These are phyloP conservation scores for Circinella umbellata DNA, from an alignment of 371 early-diverging fungal genomes.

Conservation along the genomic window DNA sequence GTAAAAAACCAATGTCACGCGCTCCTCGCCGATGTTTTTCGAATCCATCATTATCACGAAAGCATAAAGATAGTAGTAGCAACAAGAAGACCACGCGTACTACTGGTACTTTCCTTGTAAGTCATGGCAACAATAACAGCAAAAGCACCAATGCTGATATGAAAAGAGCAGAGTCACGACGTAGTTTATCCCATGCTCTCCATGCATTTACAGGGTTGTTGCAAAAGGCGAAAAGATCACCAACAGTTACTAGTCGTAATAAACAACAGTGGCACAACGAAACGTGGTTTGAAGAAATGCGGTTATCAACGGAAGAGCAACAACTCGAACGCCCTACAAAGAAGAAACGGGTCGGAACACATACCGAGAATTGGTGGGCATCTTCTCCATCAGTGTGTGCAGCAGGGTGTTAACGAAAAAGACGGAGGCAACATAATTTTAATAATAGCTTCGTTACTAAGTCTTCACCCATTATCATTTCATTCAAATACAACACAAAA, in stretches of 20 bases:
- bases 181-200: constrained; percentile 19
- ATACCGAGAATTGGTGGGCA: constrained; percentile 28
- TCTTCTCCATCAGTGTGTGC: constrained; percentile 18
- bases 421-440: too few species aligned
- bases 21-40: constrained; percentile 24
- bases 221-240: constrained; percentile 16
- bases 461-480: background rate
- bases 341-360: constrained; percentile 8
- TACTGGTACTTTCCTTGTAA: background rate
- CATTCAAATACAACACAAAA: background rate
- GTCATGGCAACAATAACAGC: background rate
- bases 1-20: background rate
- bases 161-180: constrained; percentile 14
- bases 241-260: constrained; percentile 1
- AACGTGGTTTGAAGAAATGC: constrained; percentile 23
- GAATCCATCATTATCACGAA: constrained; percentile 15
- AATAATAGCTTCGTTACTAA: too few species aligned
- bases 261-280: constrained; percentile 14
- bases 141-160: background rate
- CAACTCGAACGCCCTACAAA: background rate
- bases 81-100: background rate
- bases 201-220: constrained; percentile 18
- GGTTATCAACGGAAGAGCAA: constrained; percentile 3
- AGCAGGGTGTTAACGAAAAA: background rate
- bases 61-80: background rate